phyloP scores from a whole-genome alignment of 176 grass and related monocot species.

The Zoysia japonica region DNA sequence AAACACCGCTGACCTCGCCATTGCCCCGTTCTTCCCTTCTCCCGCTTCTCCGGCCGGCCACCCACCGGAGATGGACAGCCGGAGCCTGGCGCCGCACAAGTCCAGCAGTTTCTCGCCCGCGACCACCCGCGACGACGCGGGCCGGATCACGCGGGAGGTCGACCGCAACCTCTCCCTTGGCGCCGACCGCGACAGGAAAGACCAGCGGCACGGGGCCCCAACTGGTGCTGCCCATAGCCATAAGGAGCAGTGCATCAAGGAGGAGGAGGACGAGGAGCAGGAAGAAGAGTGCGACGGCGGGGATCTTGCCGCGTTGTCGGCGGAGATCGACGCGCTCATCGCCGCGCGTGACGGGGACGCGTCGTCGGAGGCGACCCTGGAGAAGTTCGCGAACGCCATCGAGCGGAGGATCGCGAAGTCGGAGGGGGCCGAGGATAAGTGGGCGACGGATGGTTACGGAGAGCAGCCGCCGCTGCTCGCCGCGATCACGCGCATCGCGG shows the following conservation, averaged over 20 bases:
- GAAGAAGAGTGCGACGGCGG: conserved; percentile 15
- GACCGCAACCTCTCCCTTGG: conserved; percentile 88
- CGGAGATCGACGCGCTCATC: conserved; percentile 71
- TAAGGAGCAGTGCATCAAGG: conserved; percentile 60
- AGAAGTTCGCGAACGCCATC: conserved; percentile 57
- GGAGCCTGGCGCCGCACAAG: conserved; percentile 50
- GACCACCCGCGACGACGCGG: conserved; percentile 51
- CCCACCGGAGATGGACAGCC: conserved; percentile 49
- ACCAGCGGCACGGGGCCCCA: neutral
- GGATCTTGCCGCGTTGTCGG: conserved; percentile 53
- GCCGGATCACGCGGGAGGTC: conserved; percentile 46
- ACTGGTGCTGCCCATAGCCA: conserved; percentile 26
- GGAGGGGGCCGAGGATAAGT: conserved; percentile 46
- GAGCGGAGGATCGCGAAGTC: conserved; percentile 50
- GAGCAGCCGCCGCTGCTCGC: conserved; percentile 50
- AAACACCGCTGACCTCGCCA: conserved; percentile 37
- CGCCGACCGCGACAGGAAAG: conserved; percentile 41
- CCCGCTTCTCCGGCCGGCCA: conserved; percentile 40
- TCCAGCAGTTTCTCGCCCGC: conserved; percentile 48
- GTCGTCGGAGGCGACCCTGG: conserved; percentile 36
- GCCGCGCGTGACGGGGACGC: neutral
- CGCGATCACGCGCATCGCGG: conserved; percentile 45
- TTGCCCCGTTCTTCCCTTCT: conserved; percentile 7
- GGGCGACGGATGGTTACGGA: conserved; percentile 22
- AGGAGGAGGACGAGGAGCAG: conserved; percentile 55